A percentile compares a stretch with the other conserved stretches of the same genome.
phyloP scores from a whole-genome alignment of 179 eudicot genomes.

The Amaranthus tricolor region DNA sequence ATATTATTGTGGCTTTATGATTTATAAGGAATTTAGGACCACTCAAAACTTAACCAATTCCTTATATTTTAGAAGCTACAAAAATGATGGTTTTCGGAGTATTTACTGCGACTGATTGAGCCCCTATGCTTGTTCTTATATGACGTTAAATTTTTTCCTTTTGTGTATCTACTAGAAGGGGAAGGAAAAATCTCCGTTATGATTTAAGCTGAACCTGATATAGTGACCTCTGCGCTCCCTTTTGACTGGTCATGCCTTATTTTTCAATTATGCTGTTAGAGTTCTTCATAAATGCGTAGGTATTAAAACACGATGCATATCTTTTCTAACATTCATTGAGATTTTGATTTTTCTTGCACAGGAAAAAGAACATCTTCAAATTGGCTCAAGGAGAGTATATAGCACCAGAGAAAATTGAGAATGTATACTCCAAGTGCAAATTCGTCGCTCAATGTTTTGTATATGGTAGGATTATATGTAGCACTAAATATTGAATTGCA shows the following conservation, averaged over 20 bases:
- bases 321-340: background rate
- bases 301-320: background rate
- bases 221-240: background rate
- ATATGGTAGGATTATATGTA: conserved; percentile 53
- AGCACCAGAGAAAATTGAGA: conserved; percentile 98
- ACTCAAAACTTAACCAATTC: background rate
- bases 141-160: background rate
- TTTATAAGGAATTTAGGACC: background rate
- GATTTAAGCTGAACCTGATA: background rate
- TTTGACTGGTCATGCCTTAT: background rate
- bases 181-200: background rate
- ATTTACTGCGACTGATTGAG: no score
- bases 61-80: no score
- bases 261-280: background rate
- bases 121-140: background rate
- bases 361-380: conserved; percentile 98
- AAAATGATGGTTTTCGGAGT: no score
- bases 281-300: background rate
- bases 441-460: conserved; percentile 81
- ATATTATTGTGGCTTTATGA: background rate
- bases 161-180: background rate
- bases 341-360: conserved; percentile 30
- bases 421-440: conserved; percentile 97
- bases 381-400: conserved; percentile 97
- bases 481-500: conserved; percentile 6